Evolutionary conservation across 805 yeast genomes (phyloP).

Genomic region (Candida montana): DNA sequence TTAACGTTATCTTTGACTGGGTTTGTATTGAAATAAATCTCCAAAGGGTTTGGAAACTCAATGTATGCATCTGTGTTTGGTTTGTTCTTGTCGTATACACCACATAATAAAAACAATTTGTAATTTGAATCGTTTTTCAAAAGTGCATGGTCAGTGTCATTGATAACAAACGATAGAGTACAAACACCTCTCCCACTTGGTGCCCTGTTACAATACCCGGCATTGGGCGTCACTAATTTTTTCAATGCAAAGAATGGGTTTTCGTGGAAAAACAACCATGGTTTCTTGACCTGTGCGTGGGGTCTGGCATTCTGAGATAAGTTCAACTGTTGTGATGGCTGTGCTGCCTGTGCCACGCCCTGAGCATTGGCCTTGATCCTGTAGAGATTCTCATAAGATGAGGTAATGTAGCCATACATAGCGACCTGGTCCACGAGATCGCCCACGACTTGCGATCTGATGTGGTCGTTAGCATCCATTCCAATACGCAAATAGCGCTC

Average conservation of each 20-base stretch:
- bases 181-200: constrained; percentile 43
- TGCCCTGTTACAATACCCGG: constrained; percentile 38
- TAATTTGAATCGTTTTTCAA: constrained; percentile 28
- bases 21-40: constrained; percentile 53
- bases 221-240: constrained; percentile 42
- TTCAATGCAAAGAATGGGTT: constrained; percentile 53
- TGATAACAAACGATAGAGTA: constrained; percentile 37
- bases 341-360: no score
- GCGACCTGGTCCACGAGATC: constrained; percentile 36
- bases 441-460: constrained; percentile 40
- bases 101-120: constrained; percentile 51
- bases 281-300: constrained; percentile 23
- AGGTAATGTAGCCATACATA: constrained; percentile 30
- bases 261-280: constrained; percentile 44
- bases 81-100: constrained; percentile 30
- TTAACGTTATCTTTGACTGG: constrained; percentile 50
- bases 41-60: constrained; percentile 69
- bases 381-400: constrained; percentile 31
- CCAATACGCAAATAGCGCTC: constrained; percentile 40
- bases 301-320: constrained; percentile 12
- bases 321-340: no score
- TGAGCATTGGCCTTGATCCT: neutral
- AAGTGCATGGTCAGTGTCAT: constrained; percentile 35
- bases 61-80: constrained; percentile 32
- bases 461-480: constrained; percentile 32